phyloP scores from a whole-genome alignment of 768 basidiomycete species.

The Mycena rebaudengoi region DNA sequence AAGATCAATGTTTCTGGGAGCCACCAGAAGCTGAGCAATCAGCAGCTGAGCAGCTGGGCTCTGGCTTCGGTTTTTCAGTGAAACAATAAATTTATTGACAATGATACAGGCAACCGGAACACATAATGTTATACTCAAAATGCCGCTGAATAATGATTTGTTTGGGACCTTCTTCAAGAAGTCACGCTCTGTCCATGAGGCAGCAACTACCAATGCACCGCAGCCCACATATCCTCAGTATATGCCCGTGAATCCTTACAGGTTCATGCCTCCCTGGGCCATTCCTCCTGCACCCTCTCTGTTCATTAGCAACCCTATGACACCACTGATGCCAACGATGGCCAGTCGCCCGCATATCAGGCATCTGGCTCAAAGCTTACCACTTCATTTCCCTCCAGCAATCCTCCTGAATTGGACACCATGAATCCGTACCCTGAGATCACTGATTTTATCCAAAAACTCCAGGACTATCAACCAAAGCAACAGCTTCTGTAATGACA shows the following conservation, averaged over 20 bases:
- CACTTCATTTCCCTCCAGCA: not conserved
- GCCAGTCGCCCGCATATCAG: not conserved
- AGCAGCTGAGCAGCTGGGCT: not conserved
- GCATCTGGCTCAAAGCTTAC: not conserved
- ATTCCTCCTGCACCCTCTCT: no score
- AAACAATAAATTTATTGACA: not conserved
- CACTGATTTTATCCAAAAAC: not conserved
- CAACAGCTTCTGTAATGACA: no score
- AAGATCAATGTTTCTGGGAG: not conserved
- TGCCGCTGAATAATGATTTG: not conserved
- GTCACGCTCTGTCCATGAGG: no score
- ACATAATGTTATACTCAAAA: slow-evolving; percentile 8
- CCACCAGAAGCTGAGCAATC: not conserved
- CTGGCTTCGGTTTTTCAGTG: not conserved
- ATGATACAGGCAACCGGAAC: slow-evolving; percentile 1
- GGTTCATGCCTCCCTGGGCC: not conserved
- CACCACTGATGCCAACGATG: not conserved
- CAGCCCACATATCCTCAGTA: not conserved
- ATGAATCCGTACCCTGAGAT: not conserved
- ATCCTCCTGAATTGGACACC: not conserved
- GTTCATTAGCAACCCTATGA: not conserved
- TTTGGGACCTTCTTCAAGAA: slow-evolving; percentile 5
- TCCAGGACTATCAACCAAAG: not conserved
- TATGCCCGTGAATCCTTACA: not conserved
- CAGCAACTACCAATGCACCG: not conserved